Percentiles rank a stretch among this genome's conserved stretches.
Conservation (phyloP, 352 stramenopile species). For the Pythium scleroteichum region DNA sequence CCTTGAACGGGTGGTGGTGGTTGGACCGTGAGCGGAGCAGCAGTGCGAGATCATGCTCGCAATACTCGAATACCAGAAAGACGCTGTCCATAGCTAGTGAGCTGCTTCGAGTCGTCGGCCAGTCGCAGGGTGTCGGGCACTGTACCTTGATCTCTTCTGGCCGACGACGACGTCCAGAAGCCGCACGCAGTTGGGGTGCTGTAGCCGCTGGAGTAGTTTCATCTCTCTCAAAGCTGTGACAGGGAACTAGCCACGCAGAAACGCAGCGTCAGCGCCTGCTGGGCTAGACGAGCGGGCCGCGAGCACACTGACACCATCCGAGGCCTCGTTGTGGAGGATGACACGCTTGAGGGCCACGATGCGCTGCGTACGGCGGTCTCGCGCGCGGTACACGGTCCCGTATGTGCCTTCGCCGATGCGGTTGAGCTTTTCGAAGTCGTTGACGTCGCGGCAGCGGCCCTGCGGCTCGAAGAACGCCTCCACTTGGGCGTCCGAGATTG, state of each 20-base stretch:
- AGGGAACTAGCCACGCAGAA: slow-evolving; percentile 59
- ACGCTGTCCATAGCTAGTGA: slow-evolving; percentile 37
- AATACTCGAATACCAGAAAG: slow-evolving; percentile 93
- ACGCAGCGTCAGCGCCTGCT: neutral
- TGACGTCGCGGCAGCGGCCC: slow-evolving; percentile 53
- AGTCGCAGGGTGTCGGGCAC: neutral
- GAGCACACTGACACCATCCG: slow-evolving; percentile 69
- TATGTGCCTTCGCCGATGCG: slow-evolving; percentile 85
- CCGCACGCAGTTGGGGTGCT: slow-evolving; percentile 72
- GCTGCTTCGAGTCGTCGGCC: too few species aligned
- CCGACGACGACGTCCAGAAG: slow-evolving; percentile 75
- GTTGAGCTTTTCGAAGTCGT: slow-evolving; percentile 77
- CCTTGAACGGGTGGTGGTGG: slow-evolving; percentile 67
- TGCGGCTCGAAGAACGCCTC: slow-evolving; percentile 47
- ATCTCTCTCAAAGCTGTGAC: slow-evolving; percentile 81
- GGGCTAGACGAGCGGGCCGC: neutral
- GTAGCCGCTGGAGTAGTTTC: slow-evolving; percentile 66
- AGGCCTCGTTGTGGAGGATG: slow-evolving; percentile 89
- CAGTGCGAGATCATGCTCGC: slow-evolving; percentile 79
- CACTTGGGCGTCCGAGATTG: slow-evolving; percentile 14
- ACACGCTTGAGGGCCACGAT: slow-evolving; percentile 92
- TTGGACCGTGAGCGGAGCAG: slow-evolving; percentile 57
- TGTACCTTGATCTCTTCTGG: slow-evolving; percentile 58
- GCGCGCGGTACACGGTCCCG: slow-evolving; percentile 89
- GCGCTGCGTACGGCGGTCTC: slow-evolving; percentile 57